Percentiles rank a stretch among this genome's conserved stretches.
Evolutionary conservation across 148 eudicot genomes (phyloP).

Genomic region (Gaultheria prostrata): DNA sequence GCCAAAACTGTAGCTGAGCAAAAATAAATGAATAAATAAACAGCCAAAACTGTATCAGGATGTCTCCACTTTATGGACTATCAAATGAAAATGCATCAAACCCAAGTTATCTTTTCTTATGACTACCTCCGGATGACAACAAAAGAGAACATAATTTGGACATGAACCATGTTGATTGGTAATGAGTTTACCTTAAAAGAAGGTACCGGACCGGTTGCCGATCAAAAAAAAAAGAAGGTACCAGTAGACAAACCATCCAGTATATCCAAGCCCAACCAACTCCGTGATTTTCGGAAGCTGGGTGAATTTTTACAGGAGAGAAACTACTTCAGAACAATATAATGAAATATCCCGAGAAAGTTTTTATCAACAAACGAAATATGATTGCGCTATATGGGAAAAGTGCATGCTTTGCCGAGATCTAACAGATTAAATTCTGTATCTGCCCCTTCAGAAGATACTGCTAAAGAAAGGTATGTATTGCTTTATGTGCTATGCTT

Average conservation of each 20-base stretch:
- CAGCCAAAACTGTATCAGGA: background rate
- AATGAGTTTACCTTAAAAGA: conserved; percentile 70
- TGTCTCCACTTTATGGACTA: background rate
- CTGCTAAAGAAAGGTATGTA: conserved; percentile 51
- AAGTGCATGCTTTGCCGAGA: conserved; percentile 46
- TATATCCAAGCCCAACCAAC: conserved; percentile 97
- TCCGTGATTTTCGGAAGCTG: conserved; percentile 98
- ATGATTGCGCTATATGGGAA: too few species aligned
- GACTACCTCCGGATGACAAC: too few species aligned
- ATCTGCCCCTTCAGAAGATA: conserved; percentile 46
- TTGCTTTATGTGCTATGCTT: background rate
- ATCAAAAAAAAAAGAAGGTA: conserved; percentile 98
- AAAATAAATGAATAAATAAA: too few species aligned
- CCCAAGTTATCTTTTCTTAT: background rate
- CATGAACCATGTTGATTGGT: background rate
- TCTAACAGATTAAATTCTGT: conserved; percentile 39
- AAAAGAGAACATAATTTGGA: too few species aligned
- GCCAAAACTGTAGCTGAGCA: too few species aligned
- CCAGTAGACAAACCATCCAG: conserved; percentile 99
- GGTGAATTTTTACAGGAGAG: conserved; percentile 5
- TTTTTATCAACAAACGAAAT: too few species aligned
- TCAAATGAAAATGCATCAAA: background rate
- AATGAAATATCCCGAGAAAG: background rate
- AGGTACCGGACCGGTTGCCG: too few species aligned
- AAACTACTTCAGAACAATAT: background rate